Conservation (phyloP, 805 yeast genomes). For the Ogataea nonfermentans region DNA sequence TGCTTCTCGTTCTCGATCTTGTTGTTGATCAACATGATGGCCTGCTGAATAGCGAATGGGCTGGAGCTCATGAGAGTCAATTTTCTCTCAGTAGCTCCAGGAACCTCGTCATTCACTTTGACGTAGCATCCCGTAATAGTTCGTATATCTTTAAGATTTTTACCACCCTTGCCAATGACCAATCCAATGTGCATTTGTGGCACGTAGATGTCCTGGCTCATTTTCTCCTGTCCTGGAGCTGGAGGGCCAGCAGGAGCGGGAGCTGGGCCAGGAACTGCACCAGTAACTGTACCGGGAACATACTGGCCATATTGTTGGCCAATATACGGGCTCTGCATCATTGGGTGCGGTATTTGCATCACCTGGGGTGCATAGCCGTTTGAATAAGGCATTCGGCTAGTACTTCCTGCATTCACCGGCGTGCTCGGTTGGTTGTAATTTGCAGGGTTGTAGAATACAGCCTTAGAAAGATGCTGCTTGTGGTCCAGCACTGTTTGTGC, state of each 20-base stretch:
- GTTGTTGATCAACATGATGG: slow-evolving; percentile 68
- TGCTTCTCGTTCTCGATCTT: slow-evolving; percentile 63
- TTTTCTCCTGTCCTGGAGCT: slow-evolving; percentile 41
- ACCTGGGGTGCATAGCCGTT: slow-evolving; percentile 22
- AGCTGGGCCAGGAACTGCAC: slow-evolving; percentile 2
- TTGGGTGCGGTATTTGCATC: slow-evolving; percentile 29
- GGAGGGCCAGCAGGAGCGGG: slow-evolving; percentile 11
- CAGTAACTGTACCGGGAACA: background rate
- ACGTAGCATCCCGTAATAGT: slow-evolving; percentile 74
- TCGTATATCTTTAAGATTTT: slow-evolving; percentile 74
- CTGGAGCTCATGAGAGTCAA: slow-evolving; percentile 67
- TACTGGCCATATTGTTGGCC: slow-evolving; percentile 4
- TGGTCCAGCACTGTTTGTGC: slow-evolving; percentile 67
- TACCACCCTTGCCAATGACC: slow-evolving; percentile 84
- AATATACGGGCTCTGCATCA: slow-evolving; percentile 25
- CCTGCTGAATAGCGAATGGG: slow-evolving; percentile 62
- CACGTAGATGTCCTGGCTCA: slow-evolving; percentile 68
- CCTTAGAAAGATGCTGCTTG: slow-evolving; percentile 55
- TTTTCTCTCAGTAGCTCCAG: slow-evolving; percentile 58
- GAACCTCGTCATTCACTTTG: slow-evolving; percentile 58
- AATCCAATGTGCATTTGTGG: slow-evolving; percentile 80
- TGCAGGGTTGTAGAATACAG: slow-evolving; percentile 59
- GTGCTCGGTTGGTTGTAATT: slow-evolving; percentile 34
- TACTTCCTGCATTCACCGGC: slow-evolving; percentile 20
- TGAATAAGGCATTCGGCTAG: slow-evolving; percentile 6